Evolutionary conservation across 129 eudicot genomes (phyloP), one percentile per base, ranked within the genome.

Genomic region (Gnaphalium uliginosum): DNA sequence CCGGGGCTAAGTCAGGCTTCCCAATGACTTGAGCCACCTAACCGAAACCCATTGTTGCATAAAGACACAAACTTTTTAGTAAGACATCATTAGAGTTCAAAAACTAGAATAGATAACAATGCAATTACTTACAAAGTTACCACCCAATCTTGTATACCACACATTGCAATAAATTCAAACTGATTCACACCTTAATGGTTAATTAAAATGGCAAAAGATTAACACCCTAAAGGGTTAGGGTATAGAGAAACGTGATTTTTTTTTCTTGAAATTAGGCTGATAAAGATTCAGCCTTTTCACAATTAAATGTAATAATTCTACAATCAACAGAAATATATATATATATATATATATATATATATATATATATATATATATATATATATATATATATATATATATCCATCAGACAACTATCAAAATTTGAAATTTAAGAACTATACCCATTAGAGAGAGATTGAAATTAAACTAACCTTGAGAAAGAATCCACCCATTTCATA

Each of bases 1-100:
- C 90, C 4, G 98, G 97, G 11, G 97, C 98, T 88, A 90, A 86
- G 48, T 94, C 98, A 30, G 98, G 98, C 83, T 94, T 94, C 87
- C 98, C 98, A 74, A 90, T 53, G 22, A 94, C 86, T 84, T 94
- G 97, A 54, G 98, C 98, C 71, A 94, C 80, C 98, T 94, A 72
- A 50, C 35, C 39, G 37, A 79, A 68, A 33, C 62, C 58, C 72
- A 51, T 54, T 35, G 66, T 65, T 70, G 58, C 8, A 77, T 17
- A 74, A 53, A 50, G 54, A 76, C n/a, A 30, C n/a, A 7, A 5
- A 13, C 22, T 56, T 76, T 66, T 30, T 29, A 23, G 21, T 27
- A 65, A 53, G 17, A 50, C 15, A 25, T 11, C 51, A 43, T 43
- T 43, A 14, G 18, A 43, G 51, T 43, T 13, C 46, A 37, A 37